A percentile compares a stretch with the other conserved stretches of the same genome.
These are phyloP conservation scores for Solioccasus polychromus DNA, from an alignment of 768 basidiomycete genomes.

Conservation along the genomic window DNA sequence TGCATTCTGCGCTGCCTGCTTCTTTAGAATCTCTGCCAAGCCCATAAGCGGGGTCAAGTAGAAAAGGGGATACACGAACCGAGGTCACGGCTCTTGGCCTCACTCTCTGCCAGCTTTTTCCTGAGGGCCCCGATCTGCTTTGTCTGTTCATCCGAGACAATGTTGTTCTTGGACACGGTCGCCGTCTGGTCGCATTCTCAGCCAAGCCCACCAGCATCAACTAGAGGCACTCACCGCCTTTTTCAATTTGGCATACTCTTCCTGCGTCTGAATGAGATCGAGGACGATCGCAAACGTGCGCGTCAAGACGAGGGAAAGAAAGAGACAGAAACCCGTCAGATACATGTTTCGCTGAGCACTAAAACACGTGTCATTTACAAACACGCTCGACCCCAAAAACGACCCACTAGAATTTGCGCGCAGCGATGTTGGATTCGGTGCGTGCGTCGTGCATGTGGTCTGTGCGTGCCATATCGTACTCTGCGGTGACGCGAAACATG, in stretches of 20 bases:
- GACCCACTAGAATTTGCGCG: constrained; percentile 89
- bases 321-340: constrained; percentile 89
- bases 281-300: constrained; percentile 90
- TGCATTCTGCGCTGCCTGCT: constrained; percentile 76
- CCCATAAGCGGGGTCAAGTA: background rate
- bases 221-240: constrained; percentile 37
- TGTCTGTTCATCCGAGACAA: constrained; percentile 19
- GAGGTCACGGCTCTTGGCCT: constrained; percentile 62
- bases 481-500: constrained; percentile 79
- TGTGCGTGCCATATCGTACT: constrained; percentile 64
- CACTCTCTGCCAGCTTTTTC: constrained; percentile 55
- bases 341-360: constrained; percentile 91
- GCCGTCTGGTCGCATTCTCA: constrained; percentile 30
- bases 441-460: constrained; percentile 58
- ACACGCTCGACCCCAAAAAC: background rate
- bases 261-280: constrained; percentile 88
- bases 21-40: constrained; percentile 68
- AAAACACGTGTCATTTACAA: background rate
- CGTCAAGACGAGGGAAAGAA: constrained; percentile 92
- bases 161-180: constrained; percentile 28
- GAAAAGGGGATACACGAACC: constrained; percentile 38
- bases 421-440: constrained; percentile 85
- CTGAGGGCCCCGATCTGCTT: constrained; percentile 64
- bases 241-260: constrained; percentile 83
- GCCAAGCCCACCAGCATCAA: background rate